Evolutionary conservation across 2,329 filamentous ascomycete species (phyloP).

Genomic region (Cytospora leucostoma): DNA sequence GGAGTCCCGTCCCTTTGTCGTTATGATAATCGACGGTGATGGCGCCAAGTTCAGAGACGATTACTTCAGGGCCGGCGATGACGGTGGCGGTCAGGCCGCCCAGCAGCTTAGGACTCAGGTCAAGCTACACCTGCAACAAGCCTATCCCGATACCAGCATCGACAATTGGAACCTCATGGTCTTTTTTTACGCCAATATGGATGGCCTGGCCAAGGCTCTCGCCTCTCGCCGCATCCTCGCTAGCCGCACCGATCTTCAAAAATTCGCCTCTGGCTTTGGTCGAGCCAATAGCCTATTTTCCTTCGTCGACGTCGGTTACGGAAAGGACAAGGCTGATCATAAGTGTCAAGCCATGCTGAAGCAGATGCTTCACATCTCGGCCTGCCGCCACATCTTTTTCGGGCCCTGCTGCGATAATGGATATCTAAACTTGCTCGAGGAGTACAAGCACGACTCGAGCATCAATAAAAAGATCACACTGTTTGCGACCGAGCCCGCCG

Average conservation of each 20-base stretch:
- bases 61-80: conserved; percentile 36
- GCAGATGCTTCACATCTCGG: conserved; percentile 37
- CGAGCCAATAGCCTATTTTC: conserved; percentile 38
- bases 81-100: conserved; percentile 39
- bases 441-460: conserved; percentile 35
- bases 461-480: conserved; percentile 36
- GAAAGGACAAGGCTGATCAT: conserved; percentile 40
- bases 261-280: conserved; percentile 39
- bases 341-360: conserved; percentile 40
- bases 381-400: conserved; percentile 39
- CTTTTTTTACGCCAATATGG: conserved; percentile 38
- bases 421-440: conserved; percentile 38
- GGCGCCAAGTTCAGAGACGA: conserved; percentile 40
- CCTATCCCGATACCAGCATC: conserved; percentile 33
- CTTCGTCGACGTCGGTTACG: conserved; percentile 39
- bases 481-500: conserved; percentile 36
- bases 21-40: conserved; percentile 41
- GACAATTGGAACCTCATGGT: conserved; percentile 39
- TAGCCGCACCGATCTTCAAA: conserved; percentile 32
- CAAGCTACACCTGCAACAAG: conserved; percentile 31
- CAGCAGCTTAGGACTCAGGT: conserved; percentile 34
- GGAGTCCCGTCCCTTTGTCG: conserved; percentile 39
- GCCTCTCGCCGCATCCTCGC: conserved; percentile 33
- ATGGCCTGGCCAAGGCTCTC: conserved; percentile 37
- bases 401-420: conserved; percentile 40